Conservation (phyloP, 1,284 basidiomycete genomes). For the Boletus smithii region DNA sequence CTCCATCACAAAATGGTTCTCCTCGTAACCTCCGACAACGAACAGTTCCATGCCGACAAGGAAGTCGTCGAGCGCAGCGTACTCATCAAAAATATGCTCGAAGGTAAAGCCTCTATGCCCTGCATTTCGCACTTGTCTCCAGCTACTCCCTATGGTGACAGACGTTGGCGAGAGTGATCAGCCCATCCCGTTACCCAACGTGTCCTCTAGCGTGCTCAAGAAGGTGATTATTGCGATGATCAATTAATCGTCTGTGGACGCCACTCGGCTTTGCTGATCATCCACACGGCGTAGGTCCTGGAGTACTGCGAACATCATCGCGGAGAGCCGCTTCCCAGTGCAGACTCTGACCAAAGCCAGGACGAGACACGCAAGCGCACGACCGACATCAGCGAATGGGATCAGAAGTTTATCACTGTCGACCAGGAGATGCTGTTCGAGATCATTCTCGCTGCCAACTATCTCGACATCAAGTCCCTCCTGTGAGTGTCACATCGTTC, state of each 20-base stretch:
- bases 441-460: constrained; percentile 99
- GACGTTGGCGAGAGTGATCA: constrained; percentile 92
- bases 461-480: constrained; percentile 98
- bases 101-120: constrained; percentile 58
- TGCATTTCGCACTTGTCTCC: constrained; percentile 12
- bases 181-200: constrained; percentile 95
- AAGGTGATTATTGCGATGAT: constrained; percentile 59
- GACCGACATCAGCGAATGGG: constrained; percentile 98
- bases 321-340: constrained; percentile 89
- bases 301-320: constrained; percentile 99
- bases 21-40: constrained; percentile 91
- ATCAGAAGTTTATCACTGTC: constrained; percentile 95
- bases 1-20: constrained; percentile 59
- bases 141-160: constrained; percentile 34
- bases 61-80: constrained; percentile 94
- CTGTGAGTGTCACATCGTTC: constrained; percentile 57
- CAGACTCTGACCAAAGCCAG: constrained; percentile 75
- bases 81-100: constrained; percentile 99
- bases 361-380: constrained; percentile 97
- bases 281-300: constrained; percentile 63
- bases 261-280: constrained; percentile 4
- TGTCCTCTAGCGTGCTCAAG: constrained; percentile 93
- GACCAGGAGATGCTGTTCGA: constrained; percentile 99
- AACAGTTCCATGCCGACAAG: constrained; percentile 91
- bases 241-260: constrained; percentile 3